Base-by-base conservation (phyloP, 306 rosid species). In the Glycyrrhiza uralensis region DNA sequence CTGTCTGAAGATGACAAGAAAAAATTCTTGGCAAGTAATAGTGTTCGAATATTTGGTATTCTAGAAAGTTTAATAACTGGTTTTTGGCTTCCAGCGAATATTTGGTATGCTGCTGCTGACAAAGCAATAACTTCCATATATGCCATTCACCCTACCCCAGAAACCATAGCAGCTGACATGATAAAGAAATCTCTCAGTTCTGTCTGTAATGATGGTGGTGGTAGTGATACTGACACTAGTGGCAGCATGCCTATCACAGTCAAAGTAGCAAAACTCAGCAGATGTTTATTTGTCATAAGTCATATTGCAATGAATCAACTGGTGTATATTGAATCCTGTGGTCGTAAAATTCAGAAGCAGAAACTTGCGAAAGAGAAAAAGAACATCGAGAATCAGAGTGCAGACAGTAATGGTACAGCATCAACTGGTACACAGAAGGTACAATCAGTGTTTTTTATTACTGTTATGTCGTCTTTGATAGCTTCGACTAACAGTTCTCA, bases 51-150 rank as follows among this genome's bases (percentile, higher is more conserved):
- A 68, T 89, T 91, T 83, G 82, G 89, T 72, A 79, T 82, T 74
- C 76, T 93, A 44, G 94, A 91, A 74, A 93, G 89, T 78, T 84
- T 93, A 70, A 73, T 89, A 19, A 85, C 91, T 32, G 92, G 96
- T 14, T 89, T 66, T 81, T 89, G 87, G 96, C 91, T 93, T 72
- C 94, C 94, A 5, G 87, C 84, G 57, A 86, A 83, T 75, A 87
- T 87, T 62, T 93, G 98, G 98, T 93, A 89, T 65, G 85, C 97
- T 69, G 96, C 97, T 83, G 94, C 94, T 72, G 97, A 93, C 74
- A 87, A 86, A 82, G 96, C 96, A 60, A 86, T 93, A 78, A 87
- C 88, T 76, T 94, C 98, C 26, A 60, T 91, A 58, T 93, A 93
- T 74, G 69, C 88, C 35, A 81, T 87, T 70, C 97, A 93, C 74